Base-by-base conservation (phyloP, 2,329 filamentous ascomycete genomes). In the Tolypocladium nubicola region DNA sequence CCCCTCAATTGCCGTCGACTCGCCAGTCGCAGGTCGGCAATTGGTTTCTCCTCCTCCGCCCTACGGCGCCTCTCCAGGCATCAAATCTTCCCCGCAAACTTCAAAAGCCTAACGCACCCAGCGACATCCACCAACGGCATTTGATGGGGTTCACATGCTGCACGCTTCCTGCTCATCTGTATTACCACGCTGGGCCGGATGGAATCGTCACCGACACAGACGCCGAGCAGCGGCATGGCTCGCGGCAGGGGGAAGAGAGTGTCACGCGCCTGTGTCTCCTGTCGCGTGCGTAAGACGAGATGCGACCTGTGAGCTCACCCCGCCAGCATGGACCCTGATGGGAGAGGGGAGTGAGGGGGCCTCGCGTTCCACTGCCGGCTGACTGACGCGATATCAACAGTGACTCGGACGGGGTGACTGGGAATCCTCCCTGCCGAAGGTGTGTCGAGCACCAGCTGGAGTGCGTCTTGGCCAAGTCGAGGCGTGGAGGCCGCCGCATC, bases 401-500 rank as follows among this genome's bases (percentile, higher is more conserved):
- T 33, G 69, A 70, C 54, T 64, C 65, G 1, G 70, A 65, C 39
- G 72, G 71, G 30, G 64, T 64, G n/a, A 68, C 72, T 21, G 70
- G 69, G 14, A 60, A 62, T 14, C 70, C 70, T 6, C 73, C 72
- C 2, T 75, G 73, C 58, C 67, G 71, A 21, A 65, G 71, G 55
- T 75, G 73, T 55, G 62, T 70, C 50, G 68, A 73, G 52, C 68
- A 73, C 52, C 61, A 68, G 54, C 67, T 69, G 43, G 68, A 74
- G 58, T 75, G 73, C 54, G 65, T 74, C 16, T 64, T 75, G 37
- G 72, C 71, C n/a, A 73, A 70, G 6, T 75, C 73, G 13, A 66
- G 67, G 37, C 67, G 73, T 19, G 72, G 73, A 14, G 72, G 73
- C 16, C 67, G 70, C 39, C 68, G 72, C 38, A 65, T 72, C 57